Conservation (phyloP, 331 rosid genomes). For the Rhamnella rubrinervis region DNA sequence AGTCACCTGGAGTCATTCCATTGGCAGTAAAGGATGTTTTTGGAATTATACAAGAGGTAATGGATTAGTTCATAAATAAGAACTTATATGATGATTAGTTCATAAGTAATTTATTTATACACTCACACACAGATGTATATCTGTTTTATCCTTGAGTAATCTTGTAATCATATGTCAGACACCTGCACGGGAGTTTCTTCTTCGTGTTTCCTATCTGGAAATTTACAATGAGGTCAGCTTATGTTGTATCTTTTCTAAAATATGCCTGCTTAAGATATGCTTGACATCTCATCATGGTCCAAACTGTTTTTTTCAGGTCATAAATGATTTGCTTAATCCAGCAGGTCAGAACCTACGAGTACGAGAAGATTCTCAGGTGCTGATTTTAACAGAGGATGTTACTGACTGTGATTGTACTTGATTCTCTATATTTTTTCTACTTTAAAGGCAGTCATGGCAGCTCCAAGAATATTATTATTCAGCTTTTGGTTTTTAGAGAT, state of each 20-base stretch:
- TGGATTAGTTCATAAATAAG: neutral
- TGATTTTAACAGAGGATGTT: conserved; percentile 9
- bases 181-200: conserved; percentile 57
- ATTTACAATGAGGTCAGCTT: conserved; percentile 52
- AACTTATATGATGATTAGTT: no score
- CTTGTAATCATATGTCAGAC: conserved; percentile 30
- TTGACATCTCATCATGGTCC: neutral
- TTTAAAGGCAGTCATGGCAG: neutral
- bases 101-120: no score
- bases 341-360: conserved; percentile 51
- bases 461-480: neutral
- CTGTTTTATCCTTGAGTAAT: neutral
- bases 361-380: conserved; percentile 58
- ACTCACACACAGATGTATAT: neutral
- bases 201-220: conserved; percentile 55
- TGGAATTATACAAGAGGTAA: conserved; percentile 60
- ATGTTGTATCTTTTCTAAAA: neutral
- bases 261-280: neutral
- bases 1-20: conserved; percentile 57
- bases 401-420: neutral
- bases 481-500: no score
- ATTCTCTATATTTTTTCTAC: neutral
- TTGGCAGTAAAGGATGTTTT: conserved; percentile 55
- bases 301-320: conserved; percentile 36
- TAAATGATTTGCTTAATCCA: conserved; percentile 56